Evolutionary conservation across 2,329 filamentous ascomycete species (phyloP).

Genomic region (Beauveria bassiana): DNA sequence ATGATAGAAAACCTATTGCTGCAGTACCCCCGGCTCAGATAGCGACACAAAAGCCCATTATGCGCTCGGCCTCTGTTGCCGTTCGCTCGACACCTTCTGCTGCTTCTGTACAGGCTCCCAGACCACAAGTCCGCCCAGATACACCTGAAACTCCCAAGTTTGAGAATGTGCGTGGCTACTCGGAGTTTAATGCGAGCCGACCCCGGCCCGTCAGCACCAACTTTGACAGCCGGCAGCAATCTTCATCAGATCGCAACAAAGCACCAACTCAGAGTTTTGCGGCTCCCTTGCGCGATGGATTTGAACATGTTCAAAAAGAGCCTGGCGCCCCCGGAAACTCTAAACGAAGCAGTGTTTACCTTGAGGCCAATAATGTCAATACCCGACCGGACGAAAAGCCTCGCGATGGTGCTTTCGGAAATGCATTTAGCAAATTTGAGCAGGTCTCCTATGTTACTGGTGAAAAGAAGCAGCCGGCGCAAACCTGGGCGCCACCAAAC

Average conservation of each 20-base stretch:
- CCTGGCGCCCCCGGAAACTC: not conserved
- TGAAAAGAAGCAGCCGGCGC: not conserved
- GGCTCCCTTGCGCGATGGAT: not conserved
- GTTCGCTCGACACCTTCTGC: not conserved
- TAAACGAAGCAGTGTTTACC: not conserved
- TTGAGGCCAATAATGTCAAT: not conserved
- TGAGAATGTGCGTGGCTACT: constrained; percentile 10
- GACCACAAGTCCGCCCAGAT: not conserved
- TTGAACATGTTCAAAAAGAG: not conserved
- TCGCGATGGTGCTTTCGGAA: constrained; percentile 80
- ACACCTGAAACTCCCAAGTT: constrained; percentile 6
- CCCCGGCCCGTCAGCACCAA: constrained; percentile 75
- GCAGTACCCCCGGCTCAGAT: constrained; percentile 20
- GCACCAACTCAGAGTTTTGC: constrained; percentile 48
- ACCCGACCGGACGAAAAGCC: constrained; percentile 40
- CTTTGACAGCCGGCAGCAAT: constrained; percentile 42
- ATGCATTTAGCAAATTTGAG: constrained; percentile 91
- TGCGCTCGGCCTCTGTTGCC: not conserved
- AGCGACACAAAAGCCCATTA: not conserved
- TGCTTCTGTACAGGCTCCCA: not conserved
- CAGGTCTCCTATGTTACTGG: constrained; percentile 42
- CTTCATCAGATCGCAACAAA: constrained; percentile 39
- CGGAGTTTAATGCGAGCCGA: constrained; percentile 32
- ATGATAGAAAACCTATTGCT: constrained; percentile 42
- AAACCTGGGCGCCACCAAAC: not conserved